A percentile compares a stretch with the other conserved stretches of the same genome.
Evolutionary conservation across 2,329 filamentous ascomycete species (phyloP).

Genomic region (Colletotrichum filicis): DNA sequence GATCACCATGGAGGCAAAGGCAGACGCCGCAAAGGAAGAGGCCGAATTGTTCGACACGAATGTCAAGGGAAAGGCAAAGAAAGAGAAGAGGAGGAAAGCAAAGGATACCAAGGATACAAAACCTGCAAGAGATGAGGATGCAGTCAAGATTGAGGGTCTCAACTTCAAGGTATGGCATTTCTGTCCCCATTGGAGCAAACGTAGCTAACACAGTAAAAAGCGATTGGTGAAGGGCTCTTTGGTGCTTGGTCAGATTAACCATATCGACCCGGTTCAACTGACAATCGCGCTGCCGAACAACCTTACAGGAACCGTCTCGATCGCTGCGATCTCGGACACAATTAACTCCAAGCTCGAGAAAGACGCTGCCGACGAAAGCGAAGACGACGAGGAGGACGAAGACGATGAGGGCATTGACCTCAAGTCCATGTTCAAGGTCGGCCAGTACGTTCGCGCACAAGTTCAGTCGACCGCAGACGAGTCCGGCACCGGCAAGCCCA

Average conservation of each 20-base stretch:
- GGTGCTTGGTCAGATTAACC: conserved; percentile 86
- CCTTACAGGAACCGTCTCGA: conserved; percentile 86
- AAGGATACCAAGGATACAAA: conserved; percentile 59
- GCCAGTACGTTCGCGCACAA: conserved; percentile 88
- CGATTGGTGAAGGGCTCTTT: conserved; percentile 86
- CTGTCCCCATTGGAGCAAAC: not conserved
- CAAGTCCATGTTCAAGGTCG: conserved; percentile 78
- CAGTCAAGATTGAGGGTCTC: conserved; percentile 83
- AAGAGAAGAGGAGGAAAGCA: conserved; percentile 67
- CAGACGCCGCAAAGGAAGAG: conserved; percentile 91
- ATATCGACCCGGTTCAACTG: conserved; percentile 83
- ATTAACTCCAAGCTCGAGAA: conserved; percentile 82
- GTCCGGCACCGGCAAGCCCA: conserved; percentile 69
- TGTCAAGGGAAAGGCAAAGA: conserved; percentile 57
- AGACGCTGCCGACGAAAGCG: conserved; percentile 66
- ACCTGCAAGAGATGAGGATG: conserved; percentile 63
- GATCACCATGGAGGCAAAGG: conserved; percentile 92
- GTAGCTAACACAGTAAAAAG: conserved; percentile 58
- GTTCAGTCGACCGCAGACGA: conserved; percentile 84
- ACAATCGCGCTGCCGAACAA: conserved; percentile 91
- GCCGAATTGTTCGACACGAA: conserved; percentile 62
- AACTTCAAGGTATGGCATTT: conserved; percentile 80
- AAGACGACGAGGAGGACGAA: conserved; percentile 61
- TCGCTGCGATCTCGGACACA: conserved; percentile 89
- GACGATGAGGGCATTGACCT: conserved; percentile 75